These are phyloP conservation scores for Pelargonium fulgidum DNA, from an alignment of 441 rosid genomes.

Conservation along the genomic window DNA sequence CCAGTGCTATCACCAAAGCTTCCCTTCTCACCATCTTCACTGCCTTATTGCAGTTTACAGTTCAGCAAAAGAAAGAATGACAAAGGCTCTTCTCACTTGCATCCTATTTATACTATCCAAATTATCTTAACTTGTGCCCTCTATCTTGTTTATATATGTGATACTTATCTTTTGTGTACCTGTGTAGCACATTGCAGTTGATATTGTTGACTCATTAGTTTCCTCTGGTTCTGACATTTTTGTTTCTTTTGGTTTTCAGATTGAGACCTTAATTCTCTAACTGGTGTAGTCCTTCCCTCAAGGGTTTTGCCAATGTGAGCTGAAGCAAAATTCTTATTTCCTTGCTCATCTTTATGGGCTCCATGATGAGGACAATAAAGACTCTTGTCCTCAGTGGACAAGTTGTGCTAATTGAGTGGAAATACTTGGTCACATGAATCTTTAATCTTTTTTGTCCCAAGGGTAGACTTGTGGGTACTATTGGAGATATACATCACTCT, in stretches of 20 bases:
- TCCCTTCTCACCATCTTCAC: conserved; percentile 18
- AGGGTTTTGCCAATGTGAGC: not conserved
- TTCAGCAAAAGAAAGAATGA: not conserved
- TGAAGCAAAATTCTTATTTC: not conserved
- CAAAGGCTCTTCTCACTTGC: not conserved
- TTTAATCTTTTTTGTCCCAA: not conserved
- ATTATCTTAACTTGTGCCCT: not conserved
- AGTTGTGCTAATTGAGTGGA: not conserved
- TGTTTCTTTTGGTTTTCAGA: not conserved
- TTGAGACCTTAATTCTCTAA: not conserved
- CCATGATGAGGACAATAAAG: not conserved
- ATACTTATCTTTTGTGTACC: no score
- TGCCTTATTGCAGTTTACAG: not conserved
- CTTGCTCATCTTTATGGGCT: not conserved
- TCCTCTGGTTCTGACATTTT: no score
- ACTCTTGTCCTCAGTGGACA: not conserved
- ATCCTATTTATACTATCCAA: conserved; percentile 13
- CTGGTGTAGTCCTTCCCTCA: not conserved
- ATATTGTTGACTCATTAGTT: conserved; percentile 12
- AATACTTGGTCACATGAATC: not conserved
- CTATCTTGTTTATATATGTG: not conserved
- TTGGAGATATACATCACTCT: no score
- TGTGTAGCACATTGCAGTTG: conserved; percentile 1
- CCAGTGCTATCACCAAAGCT: conserved; percentile 17
- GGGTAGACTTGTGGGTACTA: no score